phyloP scores from a whole-genome alignment of 495 filamentous ascomycete genomes.

The Sphaerosporella brunnea region DNA sequence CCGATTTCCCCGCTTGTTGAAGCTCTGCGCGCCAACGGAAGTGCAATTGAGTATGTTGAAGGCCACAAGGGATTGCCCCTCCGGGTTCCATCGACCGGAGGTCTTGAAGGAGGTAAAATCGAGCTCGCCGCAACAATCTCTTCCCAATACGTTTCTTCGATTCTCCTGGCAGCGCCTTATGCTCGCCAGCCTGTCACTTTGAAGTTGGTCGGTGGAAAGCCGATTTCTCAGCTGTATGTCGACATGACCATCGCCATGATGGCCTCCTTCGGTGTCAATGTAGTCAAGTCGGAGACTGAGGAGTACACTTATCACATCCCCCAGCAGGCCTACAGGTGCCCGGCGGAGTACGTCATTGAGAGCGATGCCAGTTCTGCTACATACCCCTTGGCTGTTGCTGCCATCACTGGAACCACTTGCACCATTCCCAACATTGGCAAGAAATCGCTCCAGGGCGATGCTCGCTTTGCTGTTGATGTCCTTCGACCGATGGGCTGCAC shows the following conservation, averaged over 20 bases:
- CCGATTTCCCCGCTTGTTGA: slow-evolving; percentile 91
- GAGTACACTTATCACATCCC: slow-evolving; percentile 91
- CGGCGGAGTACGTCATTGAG: slow-evolving; percentile 74
- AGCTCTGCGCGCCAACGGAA: slow-evolving; percentile 68
- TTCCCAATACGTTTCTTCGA: slow-evolving; percentile 90
- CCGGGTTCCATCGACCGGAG: slow-evolving; percentile 60
- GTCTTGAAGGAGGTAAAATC: slow-evolving; percentile 81
- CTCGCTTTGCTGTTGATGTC: slow-evolving; percentile 82
- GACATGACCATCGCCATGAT: slow-evolving; percentile 99
- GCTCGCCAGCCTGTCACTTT: slow-evolving; percentile 86
- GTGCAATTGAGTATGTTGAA: slow-evolving; percentile 65
- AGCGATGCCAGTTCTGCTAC: slow-evolving; percentile 96
- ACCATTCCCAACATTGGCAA: slow-evolving; percentile 93
- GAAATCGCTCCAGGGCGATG: slow-evolving; percentile 82
- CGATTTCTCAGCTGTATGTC: slow-evolving; percentile 92
- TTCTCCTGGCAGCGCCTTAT: slow-evolving; percentile 94
- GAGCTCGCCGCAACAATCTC: slow-evolving; percentile 85
- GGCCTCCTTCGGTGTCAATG: slow-evolving; percentile 73
- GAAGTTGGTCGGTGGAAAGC: slow-evolving; percentile 77
- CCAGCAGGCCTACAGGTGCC: slow-evolving; percentile 66
- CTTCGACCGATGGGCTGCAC: slow-evolving; percentile 83
- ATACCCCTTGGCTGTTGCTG: slow-evolving; percentile 86
- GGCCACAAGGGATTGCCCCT: slow-evolving; percentile 66
- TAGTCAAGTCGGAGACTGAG: slow-evolving; percentile 52
- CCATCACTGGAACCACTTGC: slow-evolving; percentile 84